These are phyloP conservation scores for Lipomyces orientalis DNA, from an alignment of 805 yeast genomes.

Conservation along the genomic window DNA sequence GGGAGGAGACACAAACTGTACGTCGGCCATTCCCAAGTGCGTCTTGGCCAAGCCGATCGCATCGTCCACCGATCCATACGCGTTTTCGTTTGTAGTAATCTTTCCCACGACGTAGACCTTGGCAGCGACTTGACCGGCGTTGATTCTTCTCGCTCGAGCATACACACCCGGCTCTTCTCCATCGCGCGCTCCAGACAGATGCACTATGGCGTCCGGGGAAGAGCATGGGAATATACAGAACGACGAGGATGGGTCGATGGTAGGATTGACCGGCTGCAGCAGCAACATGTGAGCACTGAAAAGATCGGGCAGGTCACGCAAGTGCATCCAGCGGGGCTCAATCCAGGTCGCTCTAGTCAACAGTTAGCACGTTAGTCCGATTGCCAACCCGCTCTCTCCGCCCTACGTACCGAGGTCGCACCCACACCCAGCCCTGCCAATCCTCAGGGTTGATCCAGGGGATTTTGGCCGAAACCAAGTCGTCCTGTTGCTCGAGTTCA, in stretches of 20 bases:
- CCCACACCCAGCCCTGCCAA: not conserved
- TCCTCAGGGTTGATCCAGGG: not conserved
- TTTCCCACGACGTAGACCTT: slow-evolving; percentile 4
- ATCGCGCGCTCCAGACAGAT: slow-evolving; percentile 10
- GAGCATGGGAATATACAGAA: slow-evolving; percentile 10
- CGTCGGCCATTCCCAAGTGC: slow-evolving; percentile 5
- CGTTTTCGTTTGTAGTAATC: slow-evolving; percentile 5
- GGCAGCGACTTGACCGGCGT: not conserved
- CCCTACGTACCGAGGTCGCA: not conserved
- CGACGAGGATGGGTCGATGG: slow-evolving; percentile 2
- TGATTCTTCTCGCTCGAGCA: slow-evolving; percentile 7
- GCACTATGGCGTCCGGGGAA: slow-evolving; percentile 3
- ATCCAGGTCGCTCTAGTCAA: slow-evolving; percentile 8
- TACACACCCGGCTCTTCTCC: not conserved
- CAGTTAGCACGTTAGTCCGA: slow-evolving; percentile 2
- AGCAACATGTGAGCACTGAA: slow-evolving; percentile 8
- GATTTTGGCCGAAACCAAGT: not conserved
- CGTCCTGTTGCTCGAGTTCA: not conserved
- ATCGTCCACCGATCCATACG: slow-evolving; percentile 5
- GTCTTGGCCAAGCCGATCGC: slow-evolving; percentile 5
- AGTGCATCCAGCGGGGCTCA: slow-evolving; percentile 4
- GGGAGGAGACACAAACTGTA: not conserved
- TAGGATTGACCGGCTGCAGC: slow-evolving; percentile 6
- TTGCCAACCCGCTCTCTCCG: not conserved
- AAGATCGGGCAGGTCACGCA: not conserved